phyloP scores from a whole-genome alignment of 169 alveolate genomes.

The Cryptosporidium xiaoi region DNA sequence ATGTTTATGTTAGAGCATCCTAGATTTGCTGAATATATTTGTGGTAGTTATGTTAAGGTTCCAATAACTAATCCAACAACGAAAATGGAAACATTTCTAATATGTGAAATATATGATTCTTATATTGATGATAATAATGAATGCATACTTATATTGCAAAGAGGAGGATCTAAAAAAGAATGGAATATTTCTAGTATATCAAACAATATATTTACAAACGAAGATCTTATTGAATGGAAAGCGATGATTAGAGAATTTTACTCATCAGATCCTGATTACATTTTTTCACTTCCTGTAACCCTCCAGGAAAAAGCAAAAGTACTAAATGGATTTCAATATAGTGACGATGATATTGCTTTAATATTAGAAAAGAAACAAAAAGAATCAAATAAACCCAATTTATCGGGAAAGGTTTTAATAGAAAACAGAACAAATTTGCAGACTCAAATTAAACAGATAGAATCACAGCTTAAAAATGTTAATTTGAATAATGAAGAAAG shows the following conservation, averaged over 20 bases:
- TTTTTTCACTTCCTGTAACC: conserved; percentile 20
- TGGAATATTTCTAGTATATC: conserved; percentile 60
- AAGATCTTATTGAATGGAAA: conserved; percentile 70
- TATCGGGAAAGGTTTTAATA: conserved; percentile 59
- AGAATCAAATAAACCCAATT: neutral
- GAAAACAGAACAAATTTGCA: conserved; percentile 61
- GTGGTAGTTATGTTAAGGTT: conserved; percentile 70
- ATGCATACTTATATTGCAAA: conserved; percentile 43
- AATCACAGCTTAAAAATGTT: conserved; percentile 38
- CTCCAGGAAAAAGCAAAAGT: conserved; percentile 31
- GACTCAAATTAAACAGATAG: conserved; percentile 55
- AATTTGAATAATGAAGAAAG: conserved; percentile 16
- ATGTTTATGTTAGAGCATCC: conserved; percentile 70
- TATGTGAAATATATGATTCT: conserved; percentile 48
- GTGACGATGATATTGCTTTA: conserved; percentile 61
- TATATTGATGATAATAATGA: conserved; percentile 12
- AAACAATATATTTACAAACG: conserved; percentile 27
- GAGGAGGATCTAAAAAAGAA: conserved; percentile 71
- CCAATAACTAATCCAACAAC: conserved; percentile 54
- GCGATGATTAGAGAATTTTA: conserved; percentile 64
- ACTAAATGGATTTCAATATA: conserved; percentile 40
- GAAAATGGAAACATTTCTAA: conserved; percentile 31
- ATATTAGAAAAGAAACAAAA: conserved; percentile 53
- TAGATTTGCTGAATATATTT: conserved; percentile 29
- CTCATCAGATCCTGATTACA: conserved; percentile 31